These are phyloP conservation scores for Vitis hybrid DNA, from an alignment of 177 flowering plant genomes.

Conservation along the genomic window DNA sequence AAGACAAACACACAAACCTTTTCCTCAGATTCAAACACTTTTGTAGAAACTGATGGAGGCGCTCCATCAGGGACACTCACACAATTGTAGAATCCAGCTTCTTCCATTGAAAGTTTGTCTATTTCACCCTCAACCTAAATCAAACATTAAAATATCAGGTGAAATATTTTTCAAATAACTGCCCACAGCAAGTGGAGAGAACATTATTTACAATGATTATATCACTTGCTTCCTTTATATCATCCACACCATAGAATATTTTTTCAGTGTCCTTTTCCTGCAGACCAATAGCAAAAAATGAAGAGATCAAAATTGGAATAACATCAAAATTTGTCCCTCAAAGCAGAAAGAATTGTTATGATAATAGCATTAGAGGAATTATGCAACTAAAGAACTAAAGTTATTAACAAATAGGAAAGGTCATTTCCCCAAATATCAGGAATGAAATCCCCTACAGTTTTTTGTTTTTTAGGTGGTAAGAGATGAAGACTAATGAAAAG, in stretches of 20 bases:
- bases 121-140: conserved; percentile 97
- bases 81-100: conserved; percentile 92
- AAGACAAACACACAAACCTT: conserved; percentile 39
- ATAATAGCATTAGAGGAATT: background rate
- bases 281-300: conserved; percentile 9
- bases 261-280: conserved; percentile 84
- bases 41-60: conserved; percentile 64
- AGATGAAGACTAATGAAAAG: too few species aligned
- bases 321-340: background rate
- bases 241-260: conserved; percentile 90
- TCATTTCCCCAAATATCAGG: too few species aligned
- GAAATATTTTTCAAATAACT: background rate
- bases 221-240: conserved; percentile 65
- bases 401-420: background rate
- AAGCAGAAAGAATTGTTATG: background rate
- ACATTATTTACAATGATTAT: conserved; percentile 70
- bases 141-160: conserved; percentile 4
- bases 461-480: too few species aligned
- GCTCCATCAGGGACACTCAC: conserved; percentile 97
- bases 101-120: conserved; percentile 97
- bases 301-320: background rate
- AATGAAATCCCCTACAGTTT: too few species aligned
- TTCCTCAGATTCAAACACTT: conserved; percentile 54
- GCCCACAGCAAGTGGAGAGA: background rate
- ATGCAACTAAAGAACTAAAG: background rate